Evolutionary conservation across 441 rosid species (phyloP).

Genomic region (Mallotus japonicus): DNA sequence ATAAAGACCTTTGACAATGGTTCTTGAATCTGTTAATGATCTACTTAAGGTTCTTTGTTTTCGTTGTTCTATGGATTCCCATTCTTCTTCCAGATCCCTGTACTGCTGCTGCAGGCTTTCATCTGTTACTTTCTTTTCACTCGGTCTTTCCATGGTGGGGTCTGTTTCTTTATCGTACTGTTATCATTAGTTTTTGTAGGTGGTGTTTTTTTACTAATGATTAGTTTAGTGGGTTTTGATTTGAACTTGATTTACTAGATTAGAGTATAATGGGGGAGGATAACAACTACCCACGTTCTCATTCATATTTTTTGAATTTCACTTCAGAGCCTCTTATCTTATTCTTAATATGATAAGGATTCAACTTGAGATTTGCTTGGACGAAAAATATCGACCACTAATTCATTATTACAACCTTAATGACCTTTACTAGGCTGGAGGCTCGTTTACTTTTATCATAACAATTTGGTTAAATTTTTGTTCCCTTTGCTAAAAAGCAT

Average conservation of each 20-base stretch:
- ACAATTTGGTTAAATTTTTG: not conserved
- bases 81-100: conserved; percentile 36
- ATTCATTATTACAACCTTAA: not conserved
- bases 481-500: not conserved
- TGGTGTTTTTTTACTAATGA: not conserved
- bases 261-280: conserved; percentile 15
- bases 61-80: conserved; percentile 40
- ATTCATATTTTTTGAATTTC: conserved; percentile 28
- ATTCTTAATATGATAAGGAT: not conserved
- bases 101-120: conserved; percentile 27
- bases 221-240: conserved; percentile 16
- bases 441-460: not conserved
- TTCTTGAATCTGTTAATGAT: conserved; percentile 29
- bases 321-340: conserved; percentile 4
- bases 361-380: not conserved
- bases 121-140: conserved; percentile 17
- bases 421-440: not conserved
- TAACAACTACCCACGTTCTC: conserved; percentile 32
- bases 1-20: conserved; percentile 23
- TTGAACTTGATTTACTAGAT: conserved; percentile 32
- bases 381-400: not conserved
- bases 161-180: conserved; percentile 5
- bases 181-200: conserved; percentile 6
- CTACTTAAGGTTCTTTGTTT: conserved; percentile 23
- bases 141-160: conserved; percentile 36